A percentile compares a stretch with the other conserved stretches of the same genome.
Conservation (phyloP, 2,329 filamentous ascomycete genomes). For the Diaporthe caulivora region DNA sequence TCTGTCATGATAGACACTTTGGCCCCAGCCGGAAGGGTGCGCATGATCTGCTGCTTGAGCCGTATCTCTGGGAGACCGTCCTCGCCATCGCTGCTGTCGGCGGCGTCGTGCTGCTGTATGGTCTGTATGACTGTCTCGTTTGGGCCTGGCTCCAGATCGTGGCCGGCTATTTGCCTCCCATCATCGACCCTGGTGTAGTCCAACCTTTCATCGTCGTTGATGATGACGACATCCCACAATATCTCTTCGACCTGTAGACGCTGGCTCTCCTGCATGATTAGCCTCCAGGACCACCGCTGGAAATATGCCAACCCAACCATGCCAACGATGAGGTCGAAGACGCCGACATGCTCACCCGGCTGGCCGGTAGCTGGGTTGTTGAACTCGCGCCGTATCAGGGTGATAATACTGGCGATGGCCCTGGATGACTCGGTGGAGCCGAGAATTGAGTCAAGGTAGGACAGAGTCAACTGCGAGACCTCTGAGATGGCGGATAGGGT, state of each 20-base stretch:
- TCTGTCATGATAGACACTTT: conserved; percentile 72
- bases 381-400: conserved; percentile 73
- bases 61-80: conserved; percentile 60
- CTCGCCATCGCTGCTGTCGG: conserved; percentile 50
- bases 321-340: conserved; percentile 71
- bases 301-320: conserved; percentile 72
- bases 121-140: conserved; percentile 49
- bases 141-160: conserved; percentile 42
- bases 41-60: conserved; percentile 66
- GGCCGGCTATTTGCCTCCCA: conserved; percentile 41
- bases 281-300: conserved; percentile 67
- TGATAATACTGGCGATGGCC: conserved; percentile 75
- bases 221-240: conserved; percentile 76
- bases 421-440: conserved; percentile 78
- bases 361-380: conserved; percentile 71
- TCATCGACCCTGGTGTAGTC: conserved; percentile 55
- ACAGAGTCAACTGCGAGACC: conserved; percentile 68
- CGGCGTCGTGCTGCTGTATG: conserved; percentile 50
- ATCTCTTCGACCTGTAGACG: conserved; percentile 65
- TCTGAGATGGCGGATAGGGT: conserved; percentile 67
- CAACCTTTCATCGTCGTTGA: conserved; percentile 69
- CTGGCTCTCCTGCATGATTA: conserved; percentile 62
- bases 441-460: conserved; percentile 72
- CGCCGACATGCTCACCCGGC: conserved; percentile 70
- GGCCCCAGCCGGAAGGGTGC: conserved; percentile 66